Base-by-base conservation (phyloP, 2,329 filamentous ascomycete genomes). In the Cladophialophora exuberans region DNA sequence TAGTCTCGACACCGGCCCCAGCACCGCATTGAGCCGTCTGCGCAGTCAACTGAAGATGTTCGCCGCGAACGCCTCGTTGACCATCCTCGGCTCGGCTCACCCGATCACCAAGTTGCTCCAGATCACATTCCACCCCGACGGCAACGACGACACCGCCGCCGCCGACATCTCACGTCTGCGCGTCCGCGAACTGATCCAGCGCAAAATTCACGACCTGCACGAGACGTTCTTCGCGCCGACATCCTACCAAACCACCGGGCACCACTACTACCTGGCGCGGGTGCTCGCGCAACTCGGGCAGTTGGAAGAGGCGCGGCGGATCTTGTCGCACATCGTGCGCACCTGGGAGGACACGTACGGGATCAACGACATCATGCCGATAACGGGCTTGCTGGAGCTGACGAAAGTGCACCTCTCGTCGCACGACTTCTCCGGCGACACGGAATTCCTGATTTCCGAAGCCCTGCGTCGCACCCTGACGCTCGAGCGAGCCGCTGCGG, bases 131-230 rank as follows among this genome's bases (percentile, higher is more conserved):
- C 17, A n/a, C n/a, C n/a, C n/a, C n/a, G n/a, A n/a, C n/a, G n/a
- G n/a, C n/a, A n/a, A n/a, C n/a, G n/a, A n/a, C n/a, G n/a, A n/a
- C n/a, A n/a, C 51, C 6, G 20, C 15, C 46, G 23, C 15, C 26
- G 23, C 35, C n/a, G 17, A 25, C 13, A 10, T 6, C 4, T 22
- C 35, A 26, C 39, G 23, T 13, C 10, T 35, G 6, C 31, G 46
- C n/a, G 43, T 55, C 15, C 46, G 56, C 33, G 46, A 59, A 33
- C 6, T 59, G 9, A 42, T 58, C 20, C 52, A 55, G 38, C 52
- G 52, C 17, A 52, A 52, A 15, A 41, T 55, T 23, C 47, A 48
- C 20, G 43, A 41, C 6, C 30, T 59, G 23, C 52, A 59, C 41
- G 47, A 50, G 17, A 9, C 44, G 4, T 49, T 44, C 6, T 57